These are phyloP conservation scores for Saccharomyces uvarum DNA, from an alignment of 1,139 yeast species.

Conservation along the genomic window DNA sequence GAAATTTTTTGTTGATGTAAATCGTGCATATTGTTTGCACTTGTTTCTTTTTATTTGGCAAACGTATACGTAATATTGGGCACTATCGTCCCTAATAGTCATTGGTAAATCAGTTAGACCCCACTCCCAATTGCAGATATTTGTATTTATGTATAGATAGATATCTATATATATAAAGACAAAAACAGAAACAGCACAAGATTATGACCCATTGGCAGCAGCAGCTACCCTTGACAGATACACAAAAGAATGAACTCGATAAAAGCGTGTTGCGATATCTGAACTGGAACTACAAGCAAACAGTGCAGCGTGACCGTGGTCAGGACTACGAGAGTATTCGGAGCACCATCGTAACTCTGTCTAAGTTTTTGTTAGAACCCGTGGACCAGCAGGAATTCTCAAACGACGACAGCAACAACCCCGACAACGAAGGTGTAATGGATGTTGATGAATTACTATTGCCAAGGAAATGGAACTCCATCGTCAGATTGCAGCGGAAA, in stretches of 20 bases:
- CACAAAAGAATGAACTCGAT: constrained; percentile 49
- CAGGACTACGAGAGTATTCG: constrained; percentile 9
- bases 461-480: constrained; percentile 87
- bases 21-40: background rate
- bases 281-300: constrained; percentile 8
- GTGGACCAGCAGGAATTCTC: background rate
- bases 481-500: constrained; percentile 67
- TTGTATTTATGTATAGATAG: background rate
- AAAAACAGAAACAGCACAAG: constrained; percentile 1
- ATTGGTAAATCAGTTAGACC: background rate
- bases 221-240: constrained; percentile 35
- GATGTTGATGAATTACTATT: constrained; percentile 35
- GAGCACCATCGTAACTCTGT: constrained; percentile 3
- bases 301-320: background rate
- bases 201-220: background rate
- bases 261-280: constrained; percentile 49
- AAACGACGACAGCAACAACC: background rate
- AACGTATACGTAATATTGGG: background rate
- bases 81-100: background rate
- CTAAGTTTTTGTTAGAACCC: background rate
- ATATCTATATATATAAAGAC: background rate
- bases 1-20: background rate
- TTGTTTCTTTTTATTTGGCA: background rate
- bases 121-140: background rate
- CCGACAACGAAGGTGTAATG: constrained; percentile 1